These are phyloP conservation scores for Hymenotorrendiella dingleyae DNA, from an alignment of 2,329 filamentous ascomycete genomes.

Conservation along the genomic window DNA sequence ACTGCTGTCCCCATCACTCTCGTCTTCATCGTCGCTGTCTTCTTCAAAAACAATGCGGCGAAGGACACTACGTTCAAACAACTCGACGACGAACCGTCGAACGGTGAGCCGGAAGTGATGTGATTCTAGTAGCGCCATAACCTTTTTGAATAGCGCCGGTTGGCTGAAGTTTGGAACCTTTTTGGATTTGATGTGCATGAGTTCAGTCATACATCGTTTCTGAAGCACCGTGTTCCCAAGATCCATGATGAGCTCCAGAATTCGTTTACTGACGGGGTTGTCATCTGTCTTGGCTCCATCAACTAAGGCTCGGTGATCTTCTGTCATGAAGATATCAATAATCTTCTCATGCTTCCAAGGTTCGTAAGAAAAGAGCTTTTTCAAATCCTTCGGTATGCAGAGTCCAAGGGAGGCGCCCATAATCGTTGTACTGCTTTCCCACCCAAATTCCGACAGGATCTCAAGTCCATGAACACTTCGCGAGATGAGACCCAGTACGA, in stretches of 20 bases:
- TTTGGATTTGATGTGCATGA: constrained; percentile 72
- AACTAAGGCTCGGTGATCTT: constrained; percentile 41
- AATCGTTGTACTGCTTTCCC: constrained; percentile 84
- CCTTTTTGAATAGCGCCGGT: constrained; percentile 73
- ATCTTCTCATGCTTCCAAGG: constrained; percentile 44
- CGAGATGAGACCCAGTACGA: constrained; percentile 88
- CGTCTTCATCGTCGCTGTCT: constrained; percentile 31
- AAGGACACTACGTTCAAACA: constrained; percentile 89
- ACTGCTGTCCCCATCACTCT: constrained; percentile 38
- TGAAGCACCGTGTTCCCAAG: constrained; percentile 90
- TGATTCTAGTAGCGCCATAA: constrained; percentile 77
- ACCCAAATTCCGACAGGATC: constrained; percentile 82
- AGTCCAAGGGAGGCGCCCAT: constrained; percentile 80
- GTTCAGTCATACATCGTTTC: constrained; percentile 76
- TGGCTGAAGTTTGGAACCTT: constrained; percentile 71
- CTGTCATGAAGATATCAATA: constrained; percentile 31
- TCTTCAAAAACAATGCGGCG: constrained; percentile 77
- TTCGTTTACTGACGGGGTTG: constrained; percentile 61
- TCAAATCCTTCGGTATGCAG: constrained; percentile 75
- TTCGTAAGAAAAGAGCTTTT: constrained; percentile 67
- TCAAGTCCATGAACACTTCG: constrained; percentile 87
- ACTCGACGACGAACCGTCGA: constrained; percentile 82
- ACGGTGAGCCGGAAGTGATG: constrained; percentile 86
- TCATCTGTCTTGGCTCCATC: constrained; percentile 46
- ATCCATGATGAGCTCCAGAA: constrained; percentile 79